Evolutionary conservation across 1,284 basidiomycete species (phyloP).

Genomic region (Bjerkandera adusta): DNA sequence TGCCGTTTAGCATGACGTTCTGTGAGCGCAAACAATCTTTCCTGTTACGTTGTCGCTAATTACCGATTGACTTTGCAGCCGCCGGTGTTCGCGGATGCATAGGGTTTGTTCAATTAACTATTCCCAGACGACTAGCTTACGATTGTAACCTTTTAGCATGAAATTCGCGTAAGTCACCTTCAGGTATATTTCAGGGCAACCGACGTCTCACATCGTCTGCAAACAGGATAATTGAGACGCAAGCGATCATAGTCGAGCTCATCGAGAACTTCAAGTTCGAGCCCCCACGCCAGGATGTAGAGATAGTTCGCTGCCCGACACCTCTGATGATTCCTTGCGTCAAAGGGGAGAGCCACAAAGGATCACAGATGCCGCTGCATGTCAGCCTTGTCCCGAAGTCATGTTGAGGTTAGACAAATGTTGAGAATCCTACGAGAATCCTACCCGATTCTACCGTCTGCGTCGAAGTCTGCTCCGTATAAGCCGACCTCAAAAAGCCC

Average conservation of each 20-base stretch:
- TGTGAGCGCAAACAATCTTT: slow-evolving; percentile 5
- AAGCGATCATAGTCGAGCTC: slow-evolving; percentile 4
- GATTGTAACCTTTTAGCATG: background rate
- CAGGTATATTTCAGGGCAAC: too few species aligned
- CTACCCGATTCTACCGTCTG: too few species aligned
- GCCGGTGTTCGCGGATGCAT: slow-evolving; percentile 8
- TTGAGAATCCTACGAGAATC: too few species aligned
- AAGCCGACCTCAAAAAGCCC: too few species aligned
- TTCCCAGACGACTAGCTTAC: background rate
- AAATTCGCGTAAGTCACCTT: slow-evolving; percentile 6
- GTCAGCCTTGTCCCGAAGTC: slow-evolving; percentile 11
- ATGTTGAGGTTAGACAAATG: too few species aligned
- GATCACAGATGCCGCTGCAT: slow-evolving; percentile 19
- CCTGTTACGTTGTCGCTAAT: too few species aligned
- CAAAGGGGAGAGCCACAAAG: slow-evolving; percentile 17
- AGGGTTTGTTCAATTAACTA: slow-evolving; percentile 4
- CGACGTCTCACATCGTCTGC: background rate
- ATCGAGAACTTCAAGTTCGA: slow-evolving; percentile 15
- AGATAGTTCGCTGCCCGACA: slow-evolving; percentile 20
- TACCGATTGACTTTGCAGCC: background rate
- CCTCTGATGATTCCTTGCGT: slow-evolving; percentile 21
- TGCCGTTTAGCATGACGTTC: slow-evolving; percentile 14
- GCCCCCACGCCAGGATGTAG: slow-evolving; percentile 13
- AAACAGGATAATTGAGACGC: slow-evolving; percentile 9
- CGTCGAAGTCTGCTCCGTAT: too few species aligned